Percentiles rank a stretch among this genome's conserved stretches.
These are phyloP conservation scores for Cryptosporidium ubiquitum DNA, from an alignment of 169 alveolate species.

Conservation along the genomic window DNA sequence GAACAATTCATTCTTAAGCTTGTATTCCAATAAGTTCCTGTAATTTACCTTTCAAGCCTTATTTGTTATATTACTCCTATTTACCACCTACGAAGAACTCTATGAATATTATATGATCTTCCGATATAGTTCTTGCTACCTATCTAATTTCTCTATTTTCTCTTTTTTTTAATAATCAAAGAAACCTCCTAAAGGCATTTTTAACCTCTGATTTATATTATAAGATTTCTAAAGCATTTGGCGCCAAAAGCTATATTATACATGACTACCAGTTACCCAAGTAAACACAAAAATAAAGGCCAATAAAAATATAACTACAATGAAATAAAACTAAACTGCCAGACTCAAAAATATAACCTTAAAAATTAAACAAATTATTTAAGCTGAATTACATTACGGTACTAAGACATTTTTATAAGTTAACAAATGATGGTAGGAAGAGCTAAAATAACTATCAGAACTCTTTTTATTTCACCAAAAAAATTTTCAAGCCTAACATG, in stretches of 20 bases:
- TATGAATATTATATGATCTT: neutral
- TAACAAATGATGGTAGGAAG: neutral
- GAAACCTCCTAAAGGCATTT: neutral
- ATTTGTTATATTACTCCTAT: too few species aligned
- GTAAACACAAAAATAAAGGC: neutral
- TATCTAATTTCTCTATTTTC: neutral
- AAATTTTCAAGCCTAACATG: constrained; percentile 62
- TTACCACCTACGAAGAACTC: neutral
- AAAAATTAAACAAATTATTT: too few species aligned
- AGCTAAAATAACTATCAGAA: constrained; percentile 24
- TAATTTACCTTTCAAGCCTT: neutral
- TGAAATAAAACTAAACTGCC: neutral
- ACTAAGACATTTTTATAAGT: neutral
- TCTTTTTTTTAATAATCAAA: neutral
- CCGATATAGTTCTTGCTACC: neutral
- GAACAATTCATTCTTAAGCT: neutral
- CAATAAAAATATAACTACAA: neutral
- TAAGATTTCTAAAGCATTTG: neutral
- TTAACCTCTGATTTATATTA: neutral
- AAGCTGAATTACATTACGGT: neutral
- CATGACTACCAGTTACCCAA: neutral
- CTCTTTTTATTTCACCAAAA: constrained; percentile 9
- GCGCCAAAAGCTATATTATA: neutral
- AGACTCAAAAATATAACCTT: too few species aligned
- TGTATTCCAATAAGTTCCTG: neutral